Base-by-base conservation (phyloP, 1,284 basidiomycete genomes). In the Termitomyces sp. region DNA sequence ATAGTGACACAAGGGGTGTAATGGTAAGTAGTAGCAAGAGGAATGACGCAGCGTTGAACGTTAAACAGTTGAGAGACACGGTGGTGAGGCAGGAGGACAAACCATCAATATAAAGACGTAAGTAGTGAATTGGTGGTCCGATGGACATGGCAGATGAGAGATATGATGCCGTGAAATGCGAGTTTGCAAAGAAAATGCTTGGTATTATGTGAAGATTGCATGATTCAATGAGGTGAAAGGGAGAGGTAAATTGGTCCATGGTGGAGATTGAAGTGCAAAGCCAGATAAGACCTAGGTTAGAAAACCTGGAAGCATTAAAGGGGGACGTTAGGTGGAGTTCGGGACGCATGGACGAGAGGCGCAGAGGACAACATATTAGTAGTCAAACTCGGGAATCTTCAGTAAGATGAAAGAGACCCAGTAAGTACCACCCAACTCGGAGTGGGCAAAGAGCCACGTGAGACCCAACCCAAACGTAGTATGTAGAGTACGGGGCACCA, bases 141-240 rank as follows among this genome's bases (percentile, higher is more conserved):
- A 24, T 21, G 37, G 37, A 19, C 24, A 37, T 46, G 30, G 13
- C 35, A 16, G 30, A 46, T 46, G 33, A 33, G 31, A 49, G 39
- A 35, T 34, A 31, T 33, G 30, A 38, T 31, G 34, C 40, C 42
- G 35, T 42, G 30, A 13, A 33, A 42, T 44, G 33, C 33, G 38
- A 14, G 13, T 24, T 35, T 21, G 19, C 19, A 31, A 35, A 42
- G 13, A 37, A 42, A 16, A 37, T 49, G 35, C 39, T 31, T 48
- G 41, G 35, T 39, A 57, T 54, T 50, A 51, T 14, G 46, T 52
- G 24, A 5, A 37, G n/a, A 50, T 37, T 19, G 44, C 34, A 39
- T n/a, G n/a, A n/a, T n/a, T n/a, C n/a, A 30, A 41, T 14, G 14
- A 46, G 24, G 34, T 42, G 41, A 34, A 31, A 13, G 34, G 34